Percentiles rank a stretch among this genome's conserved stretches.
These are phyloP conservation scores for Aspergillus affinis DNA, from an alignment of 495 filamentous ascomycete species.

Conservation along the genomic window DNA sequence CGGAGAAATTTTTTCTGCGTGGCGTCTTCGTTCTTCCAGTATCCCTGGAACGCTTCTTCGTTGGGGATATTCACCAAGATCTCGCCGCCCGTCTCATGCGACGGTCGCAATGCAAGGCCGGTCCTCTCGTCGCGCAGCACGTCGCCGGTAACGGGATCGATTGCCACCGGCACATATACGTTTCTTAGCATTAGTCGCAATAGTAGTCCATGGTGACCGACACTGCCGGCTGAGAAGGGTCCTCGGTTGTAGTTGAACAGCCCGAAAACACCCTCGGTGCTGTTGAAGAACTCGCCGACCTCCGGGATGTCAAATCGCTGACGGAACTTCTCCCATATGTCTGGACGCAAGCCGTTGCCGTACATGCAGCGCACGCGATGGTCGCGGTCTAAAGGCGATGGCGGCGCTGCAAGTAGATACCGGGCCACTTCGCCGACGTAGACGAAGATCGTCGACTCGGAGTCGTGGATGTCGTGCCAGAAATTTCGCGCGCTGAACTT, in stretches of 20 bases:
- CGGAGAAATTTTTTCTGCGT: conserved; percentile 67
- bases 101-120: conserved; percentile 60
- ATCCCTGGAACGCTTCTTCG: conserved; percentile 64
- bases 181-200: conserved; percentile 50
- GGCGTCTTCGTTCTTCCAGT: conserved; percentile 65
- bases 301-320: conserved; percentile 61
- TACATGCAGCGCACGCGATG: conserved; percentile 69
- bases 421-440: conserved; percentile 84
- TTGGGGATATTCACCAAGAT: conserved; percentile 67
- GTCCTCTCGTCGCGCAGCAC: conserved; percentile 63
- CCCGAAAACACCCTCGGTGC: conserved; percentile 60
- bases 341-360: conserved; percentile 76
- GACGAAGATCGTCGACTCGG: conserved; percentile 65
- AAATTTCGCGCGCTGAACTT: conserved; percentile 71
- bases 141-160: conserved; percentile 65
- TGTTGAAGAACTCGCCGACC: conserved; percentile 66
- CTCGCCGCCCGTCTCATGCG: conserved; percentile 71
- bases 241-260: conserved; percentile 59
- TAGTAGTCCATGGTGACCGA: conserved; percentile 71
- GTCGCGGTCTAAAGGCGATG: conserved; percentile 59
- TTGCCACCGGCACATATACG: conserved; percentile 62
- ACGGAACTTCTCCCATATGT: conserved; percentile 71
- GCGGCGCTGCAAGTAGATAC: conserved; percentile 70
- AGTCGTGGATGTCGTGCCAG: conserved; percentile 73
- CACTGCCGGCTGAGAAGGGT: conserved; percentile 58